These are phyloP conservation scores for Fusarium miscanthi DNA, from an alignment of 2,329 filamentous ascomycete species.

Conservation along the genomic window DNA sequence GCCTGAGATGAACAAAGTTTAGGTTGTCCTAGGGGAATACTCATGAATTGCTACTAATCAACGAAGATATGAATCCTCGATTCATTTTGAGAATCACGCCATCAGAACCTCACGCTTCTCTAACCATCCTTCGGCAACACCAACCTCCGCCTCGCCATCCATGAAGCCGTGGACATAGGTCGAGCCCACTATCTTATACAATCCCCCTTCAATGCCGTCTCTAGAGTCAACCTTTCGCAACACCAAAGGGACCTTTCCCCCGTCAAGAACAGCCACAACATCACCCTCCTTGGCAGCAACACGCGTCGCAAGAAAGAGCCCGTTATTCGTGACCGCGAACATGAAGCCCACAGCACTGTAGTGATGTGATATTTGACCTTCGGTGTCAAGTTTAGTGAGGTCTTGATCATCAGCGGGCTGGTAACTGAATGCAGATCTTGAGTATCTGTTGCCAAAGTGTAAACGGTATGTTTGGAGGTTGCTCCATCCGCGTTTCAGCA, in stretches of 20 bases:
- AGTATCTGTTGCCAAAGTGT: background rate
- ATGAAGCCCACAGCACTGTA: background rate
- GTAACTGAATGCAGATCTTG: background rate
- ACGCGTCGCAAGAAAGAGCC: constrained; percentile 2
- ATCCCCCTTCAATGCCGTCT: fast-evolving
- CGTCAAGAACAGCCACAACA: constrained; percentile 16
- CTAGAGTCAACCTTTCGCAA: background rate
- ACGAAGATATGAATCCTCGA: too few relatives aligned
- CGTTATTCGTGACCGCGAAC: constrained; percentile 7
- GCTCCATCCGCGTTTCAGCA: background rate
- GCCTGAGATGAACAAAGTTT: fast-evolving
- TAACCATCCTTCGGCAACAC: background rate
- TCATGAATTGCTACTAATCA: too few relatives aligned
- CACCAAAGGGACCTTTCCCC: constrained; percentile 18
- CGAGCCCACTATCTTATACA: constrained; percentile 9
- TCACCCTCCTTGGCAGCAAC: constrained; percentile 2
- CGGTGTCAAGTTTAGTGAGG: background rate
- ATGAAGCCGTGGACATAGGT: constrained; percentile 33
- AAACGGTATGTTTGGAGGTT: background rate
- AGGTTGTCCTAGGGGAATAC: background rate
- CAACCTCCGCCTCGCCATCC: constrained; percentile 12
- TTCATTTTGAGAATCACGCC: fast-evolving
- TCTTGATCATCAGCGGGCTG: background rate
- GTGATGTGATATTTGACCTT: background rate
- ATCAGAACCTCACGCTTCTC: constrained; percentile 10